A percentile compares a stretch with the other conserved stretches of the same genome.
phyloP scores from a whole-genome alignment of 2,329 filamentous ascomycete genomes.

The Apiospora sp. region DNA sequence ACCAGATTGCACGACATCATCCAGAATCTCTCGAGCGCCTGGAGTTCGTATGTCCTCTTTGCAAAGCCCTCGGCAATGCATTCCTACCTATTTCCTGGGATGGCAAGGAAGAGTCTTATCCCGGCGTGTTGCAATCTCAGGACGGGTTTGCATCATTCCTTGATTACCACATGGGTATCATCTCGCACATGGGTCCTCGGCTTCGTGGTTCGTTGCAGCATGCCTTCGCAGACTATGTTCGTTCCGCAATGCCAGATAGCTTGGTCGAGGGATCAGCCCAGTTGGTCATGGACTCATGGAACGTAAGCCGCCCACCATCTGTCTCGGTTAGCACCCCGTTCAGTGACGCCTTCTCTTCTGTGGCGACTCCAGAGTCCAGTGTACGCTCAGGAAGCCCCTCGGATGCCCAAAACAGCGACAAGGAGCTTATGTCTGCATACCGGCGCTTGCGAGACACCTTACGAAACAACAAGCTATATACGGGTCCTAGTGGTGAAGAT shows the following conservation, averaged over 20 bases:
- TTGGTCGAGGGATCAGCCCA: conserved; percentile 49
- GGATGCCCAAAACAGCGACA: conserved; percentile 49
- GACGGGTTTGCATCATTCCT: conserved; percentile 75
- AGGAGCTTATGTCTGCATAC: conserved; percentile 68
- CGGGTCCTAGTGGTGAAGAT: conserved; percentile 38
- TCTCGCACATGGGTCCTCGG: conserved; percentile 36
- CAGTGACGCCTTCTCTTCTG: conserved; percentile 52
- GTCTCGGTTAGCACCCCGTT: conserved; percentile 50
- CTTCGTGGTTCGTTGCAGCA: conserved; percentile 45
- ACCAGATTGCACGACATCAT: conserved; percentile 94
- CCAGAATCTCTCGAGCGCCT: conserved; percentile 81
- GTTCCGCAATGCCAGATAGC: conserved; percentile 47
- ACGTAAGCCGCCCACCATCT: conserved; percentile 42
- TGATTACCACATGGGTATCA: conserved; percentile 58
- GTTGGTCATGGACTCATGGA: conserved; percentile 52
- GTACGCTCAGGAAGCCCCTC: conserved; percentile 43
- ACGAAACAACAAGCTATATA: conserved; percentile 58
- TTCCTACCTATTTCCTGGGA: conserved; percentile 98
- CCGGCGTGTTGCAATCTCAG: conserved; percentile 71
- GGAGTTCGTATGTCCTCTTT: conserved; percentile 95
- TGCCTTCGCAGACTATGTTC: conserved; percentile 49
- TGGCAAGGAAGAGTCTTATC: conserved; percentile 84
- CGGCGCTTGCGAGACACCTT: conserved; percentile 67
- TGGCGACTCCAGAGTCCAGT: conserved; percentile 46
- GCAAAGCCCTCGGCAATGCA: conserved; percentile 93